Evolutionary conservation across 805 yeast genomes (phyloP), one percentile per base, ranked within the genome.

Genomic region (Metschnikowia hibisci): DNA sequence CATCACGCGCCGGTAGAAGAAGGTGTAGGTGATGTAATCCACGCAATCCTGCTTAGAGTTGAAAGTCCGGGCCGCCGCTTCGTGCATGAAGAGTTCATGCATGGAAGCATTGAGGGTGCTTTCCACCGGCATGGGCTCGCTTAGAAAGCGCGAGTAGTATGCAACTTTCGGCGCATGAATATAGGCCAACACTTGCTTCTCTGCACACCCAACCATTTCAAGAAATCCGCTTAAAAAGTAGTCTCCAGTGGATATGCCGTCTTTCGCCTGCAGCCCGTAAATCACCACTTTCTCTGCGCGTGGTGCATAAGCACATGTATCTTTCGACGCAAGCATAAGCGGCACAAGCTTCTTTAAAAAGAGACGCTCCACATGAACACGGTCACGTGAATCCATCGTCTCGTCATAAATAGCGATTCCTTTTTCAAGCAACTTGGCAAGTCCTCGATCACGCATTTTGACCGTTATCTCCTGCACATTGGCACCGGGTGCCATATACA

Each of bases 11-110:
- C 95, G 72, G 63, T 87, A 93, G 56, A 90, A 85, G 53, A 81
- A 85, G 0, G 96, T 76, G 58, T 77, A 87, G 0, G 96, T 85
- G 27, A 93, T 57, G 95, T 96, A 88, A 55, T 91, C 96, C 46
- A 93, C 78, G 54, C 95, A 87, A 52, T 85, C 93, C 54, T 90
- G 96, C 56, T 85, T 80, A 6, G 77, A 71, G 35, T 69, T 73
- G 44, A 91, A 75, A 11, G 81, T 69, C 2, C 78, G 69, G 6
- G 81, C 76, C 29, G 85, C 77, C n/a, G 89, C 81, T 53, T 87
- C 98, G 34, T 79, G 76, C 32, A 86, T 61, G 28, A 91, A 73
- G 0, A 77, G 71, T 58, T 93, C 97, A 46, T 77, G 82, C 11
- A 89, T 51, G 42, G 66, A 64, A 13, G 68, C 62, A 43, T 75